Conservation (phyloP, 441 rosid species). For the Dalechampia spathulata region DNA sequence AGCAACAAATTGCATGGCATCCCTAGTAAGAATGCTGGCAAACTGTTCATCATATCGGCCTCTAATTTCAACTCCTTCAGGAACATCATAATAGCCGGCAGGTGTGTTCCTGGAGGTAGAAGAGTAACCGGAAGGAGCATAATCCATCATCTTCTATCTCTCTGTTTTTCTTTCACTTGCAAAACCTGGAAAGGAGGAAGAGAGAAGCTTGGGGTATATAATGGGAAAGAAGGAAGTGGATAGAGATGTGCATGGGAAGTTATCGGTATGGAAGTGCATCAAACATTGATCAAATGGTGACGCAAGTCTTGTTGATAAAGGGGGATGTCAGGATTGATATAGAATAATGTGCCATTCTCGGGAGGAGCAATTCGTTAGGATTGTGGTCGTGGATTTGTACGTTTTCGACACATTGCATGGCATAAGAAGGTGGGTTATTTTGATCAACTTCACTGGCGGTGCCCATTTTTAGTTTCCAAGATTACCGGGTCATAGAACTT, state of each 20-base stretch:
- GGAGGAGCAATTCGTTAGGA: constrained; percentile 20
- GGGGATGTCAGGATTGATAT: constrained; percentile 2
- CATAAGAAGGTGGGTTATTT: too few species aligned
- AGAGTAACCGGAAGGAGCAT: constrained; percentile 11
- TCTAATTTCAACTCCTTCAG: constrained; percentile 67
- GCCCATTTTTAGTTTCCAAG: too few species aligned
- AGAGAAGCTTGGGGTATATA: constrained; percentile 10
- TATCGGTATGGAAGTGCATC: constrained; percentile 19
- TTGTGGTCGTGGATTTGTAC: background rate
- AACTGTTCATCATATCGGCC: constrained; percentile 64
- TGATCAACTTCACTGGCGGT: too few species aligned
- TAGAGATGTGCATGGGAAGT: constrained; percentile 28
- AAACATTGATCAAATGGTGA: constrained; percentile 4
- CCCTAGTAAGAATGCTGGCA: constrained; percentile 54
- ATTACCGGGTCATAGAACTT: too few species aligned
- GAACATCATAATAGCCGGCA: constrained; percentile 37
- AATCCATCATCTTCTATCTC: constrained; percentile 18
- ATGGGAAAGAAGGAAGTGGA: background rate
- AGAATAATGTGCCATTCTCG: constrained; percentile 30
- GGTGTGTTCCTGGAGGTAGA: constrained; percentile 15
- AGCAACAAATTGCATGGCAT: constrained; percentile 72
- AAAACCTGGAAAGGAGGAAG: too few species aligned
- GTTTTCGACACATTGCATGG: background rate
- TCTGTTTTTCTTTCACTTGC: background rate
- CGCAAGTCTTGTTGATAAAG: constrained; percentile 8